Evolutionary conservation across 106 monocot species (phyloP).

Genomic region (Allium cepa): DNA sequence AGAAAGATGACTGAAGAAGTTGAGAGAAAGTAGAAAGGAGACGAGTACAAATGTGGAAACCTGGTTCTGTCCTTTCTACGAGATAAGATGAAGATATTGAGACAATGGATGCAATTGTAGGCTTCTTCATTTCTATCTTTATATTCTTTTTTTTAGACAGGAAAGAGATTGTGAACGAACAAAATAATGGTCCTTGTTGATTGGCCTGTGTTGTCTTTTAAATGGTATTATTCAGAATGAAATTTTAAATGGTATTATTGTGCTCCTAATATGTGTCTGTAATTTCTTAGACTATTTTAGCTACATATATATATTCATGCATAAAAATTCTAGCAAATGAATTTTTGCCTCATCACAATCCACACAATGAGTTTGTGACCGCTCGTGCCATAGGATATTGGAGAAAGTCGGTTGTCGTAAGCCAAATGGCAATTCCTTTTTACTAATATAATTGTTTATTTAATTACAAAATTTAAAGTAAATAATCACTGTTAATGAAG

Average conservation of each 20-base stretch:
- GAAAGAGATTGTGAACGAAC: too few species aligned
- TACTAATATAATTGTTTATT: conserved; percentile 1
- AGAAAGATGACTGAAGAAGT: too few species aligned
- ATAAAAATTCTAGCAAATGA: neutral
- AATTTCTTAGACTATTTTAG: neutral
- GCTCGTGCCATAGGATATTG: conserved; percentile 35
- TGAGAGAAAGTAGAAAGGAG: too few species aligned
- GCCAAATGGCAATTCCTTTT: conserved; percentile 44
- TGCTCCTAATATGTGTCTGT: neutral
- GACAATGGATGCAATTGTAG: too few species aligned
- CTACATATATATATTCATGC: neutral
- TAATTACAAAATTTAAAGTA: too few species aligned
- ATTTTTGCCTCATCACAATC: conserved; percentile 1
- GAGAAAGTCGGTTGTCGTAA: conserved; percentile 41
- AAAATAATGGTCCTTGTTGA: too few species aligned
- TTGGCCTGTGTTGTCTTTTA: too few species aligned
- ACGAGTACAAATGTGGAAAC: too few species aligned
- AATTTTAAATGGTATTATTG: conserved; percentile 19
- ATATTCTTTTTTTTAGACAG: too few species aligned
- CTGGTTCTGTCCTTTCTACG: too few species aligned
- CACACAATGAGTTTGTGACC: conserved; percentile 31
- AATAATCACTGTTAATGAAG: neutral
- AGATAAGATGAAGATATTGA: too few species aligned
- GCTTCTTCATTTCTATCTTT: too few species aligned
- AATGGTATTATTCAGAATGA: conserved; percentile 39